A percentile compares a stretch with the other conserved stretches of the same genome.
Evolutionary conservation across 148 eudicot species (phyloP).

Genomic region (Diospyros lotus): DNA sequence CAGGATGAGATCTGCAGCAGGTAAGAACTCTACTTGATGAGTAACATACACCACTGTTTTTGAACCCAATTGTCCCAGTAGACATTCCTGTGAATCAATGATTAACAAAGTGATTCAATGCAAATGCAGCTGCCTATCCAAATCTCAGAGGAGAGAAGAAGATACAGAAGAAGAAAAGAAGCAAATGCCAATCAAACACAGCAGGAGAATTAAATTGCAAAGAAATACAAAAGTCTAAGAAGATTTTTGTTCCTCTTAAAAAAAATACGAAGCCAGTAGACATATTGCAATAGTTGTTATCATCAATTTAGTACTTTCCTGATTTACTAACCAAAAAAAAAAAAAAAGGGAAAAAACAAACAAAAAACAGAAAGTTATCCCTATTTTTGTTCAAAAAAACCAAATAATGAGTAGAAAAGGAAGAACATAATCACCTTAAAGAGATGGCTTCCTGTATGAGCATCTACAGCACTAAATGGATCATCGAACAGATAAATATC

Average conservation of each 20-base stretch:
- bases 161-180: background rate
- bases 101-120: background rate
- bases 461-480: conserved; percentile 71
- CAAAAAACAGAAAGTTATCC: background rate
- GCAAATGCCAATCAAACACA: background rate
- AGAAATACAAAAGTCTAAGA: background rate
- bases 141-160: background rate
- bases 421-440: conserved; percentile 36
- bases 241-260: background rate
- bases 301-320: background rate
- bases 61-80: conserved; percentile 31
- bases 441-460: conserved; percentile 66
- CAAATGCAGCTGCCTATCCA: background rate
- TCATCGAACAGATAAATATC: conserved; percentile 59
- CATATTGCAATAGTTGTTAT: background rate
- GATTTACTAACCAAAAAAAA: no score
- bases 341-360: no score
- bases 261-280: background rate
- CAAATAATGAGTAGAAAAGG: background rate
- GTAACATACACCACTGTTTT: conserved; percentile 41
- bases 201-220: background rate
- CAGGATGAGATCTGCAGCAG: conserved; percentile 49
- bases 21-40: conserved; percentile 42
- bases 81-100: conserved; percentile 36
- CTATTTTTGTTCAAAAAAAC: background rate